phyloP scores from a whole-genome alignment of 2,329 filamentous ascomycete genomes.

The Ploettnerulaceae sp. region DNA sequence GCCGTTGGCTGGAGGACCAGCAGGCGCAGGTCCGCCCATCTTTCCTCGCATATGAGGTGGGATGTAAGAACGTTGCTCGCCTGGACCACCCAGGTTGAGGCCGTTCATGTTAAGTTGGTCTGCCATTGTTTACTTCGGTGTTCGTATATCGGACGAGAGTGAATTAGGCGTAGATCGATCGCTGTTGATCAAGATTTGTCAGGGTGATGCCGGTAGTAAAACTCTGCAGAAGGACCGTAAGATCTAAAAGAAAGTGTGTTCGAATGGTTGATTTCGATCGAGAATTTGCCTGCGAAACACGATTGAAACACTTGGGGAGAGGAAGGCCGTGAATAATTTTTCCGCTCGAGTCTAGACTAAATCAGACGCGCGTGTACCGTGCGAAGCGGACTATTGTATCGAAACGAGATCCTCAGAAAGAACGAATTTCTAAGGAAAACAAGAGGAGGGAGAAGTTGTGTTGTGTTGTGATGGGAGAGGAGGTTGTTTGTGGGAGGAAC shows the following conservation, averaged over 20 bases:
- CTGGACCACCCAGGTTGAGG: constrained; percentile 54
- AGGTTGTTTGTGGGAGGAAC: constrained; percentile 17
- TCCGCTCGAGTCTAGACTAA: constrained; percentile 13
- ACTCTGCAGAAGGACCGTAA: constrained; percentile 26
- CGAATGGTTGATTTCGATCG: constrained; percentile 11
- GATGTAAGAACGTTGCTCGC: constrained; percentile 68
- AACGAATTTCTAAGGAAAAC: constrained; percentile 43
- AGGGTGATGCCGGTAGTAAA: too few species aligned
- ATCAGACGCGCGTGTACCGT: constrained; percentile 11
- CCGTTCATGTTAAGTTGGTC: constrained; percentile 80
- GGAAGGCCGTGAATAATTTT: constrained; percentile 19
- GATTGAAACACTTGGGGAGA: constrained; percentile 30
- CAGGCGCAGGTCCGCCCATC: constrained; percentile 35
- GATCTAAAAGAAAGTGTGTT: constrained; percentile 27
- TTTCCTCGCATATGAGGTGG: constrained; percentile 75
- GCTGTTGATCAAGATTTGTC: too few species aligned
- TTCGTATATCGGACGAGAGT: too few species aligned
- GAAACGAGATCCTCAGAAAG: constrained; percentile 38
- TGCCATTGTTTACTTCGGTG: constrained; percentile 65
- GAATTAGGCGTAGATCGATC: too few species aligned
- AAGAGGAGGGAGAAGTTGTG: constrained; percentile 21
- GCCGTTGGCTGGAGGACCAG: constrained; percentile 20
- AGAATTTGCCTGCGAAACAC: constrained; percentile 30
- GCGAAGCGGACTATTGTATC: neutral
- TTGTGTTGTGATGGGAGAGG: constrained; percentile 5